phyloP scores from a whole-genome alignment of 768 basidiomycete species.

The Mrakia blollopis region DNA sequence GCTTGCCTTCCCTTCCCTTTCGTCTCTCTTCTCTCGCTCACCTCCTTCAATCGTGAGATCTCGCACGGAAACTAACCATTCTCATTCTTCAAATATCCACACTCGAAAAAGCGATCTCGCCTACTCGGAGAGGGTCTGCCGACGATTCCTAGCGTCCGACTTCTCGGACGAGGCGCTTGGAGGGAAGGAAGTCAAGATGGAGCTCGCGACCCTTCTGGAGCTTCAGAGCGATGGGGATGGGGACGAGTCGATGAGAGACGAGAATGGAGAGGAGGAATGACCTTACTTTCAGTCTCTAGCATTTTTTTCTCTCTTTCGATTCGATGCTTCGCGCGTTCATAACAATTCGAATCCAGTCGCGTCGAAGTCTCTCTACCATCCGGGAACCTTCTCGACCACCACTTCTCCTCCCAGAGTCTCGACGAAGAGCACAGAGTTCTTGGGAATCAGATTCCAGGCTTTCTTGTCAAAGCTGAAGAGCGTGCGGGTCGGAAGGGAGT shows the following conservation, averaged over 20 bases:
- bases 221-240: not conserved
- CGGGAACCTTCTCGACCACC: not conserved
- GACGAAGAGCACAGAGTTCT: conserved; percentile 7
- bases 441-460: not conserved
- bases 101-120: conserved; percentile 12
- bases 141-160: conserved; percentile 7
- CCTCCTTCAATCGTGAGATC: not conserved
- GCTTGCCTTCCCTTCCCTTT: not conserved
- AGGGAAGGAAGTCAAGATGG: conserved; percentile 10
- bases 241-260: not conserved
- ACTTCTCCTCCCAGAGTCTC: conserved; percentile 9
- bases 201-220: conserved; percentile 18
- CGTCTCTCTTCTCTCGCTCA: not conserved
- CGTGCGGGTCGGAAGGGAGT: not conserved
- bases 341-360: too few species aligned
- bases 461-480: not conserved
- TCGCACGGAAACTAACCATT: too few species aligned
- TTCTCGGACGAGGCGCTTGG: not conserved
- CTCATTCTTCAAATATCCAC: not conserved
- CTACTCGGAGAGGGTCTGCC: conserved; percentile 16
- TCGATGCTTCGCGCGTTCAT: too few species aligned
- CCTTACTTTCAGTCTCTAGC: too few species aligned
- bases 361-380: not conserved
- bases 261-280: too few species aligned
- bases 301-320: too few species aligned